Evolutionary conservation across 192 early-diverging fungal genomes (phyloP), one percentile per base, ranked within the genome.

Genomic region (Dimargaris xerosporica): DNA sequence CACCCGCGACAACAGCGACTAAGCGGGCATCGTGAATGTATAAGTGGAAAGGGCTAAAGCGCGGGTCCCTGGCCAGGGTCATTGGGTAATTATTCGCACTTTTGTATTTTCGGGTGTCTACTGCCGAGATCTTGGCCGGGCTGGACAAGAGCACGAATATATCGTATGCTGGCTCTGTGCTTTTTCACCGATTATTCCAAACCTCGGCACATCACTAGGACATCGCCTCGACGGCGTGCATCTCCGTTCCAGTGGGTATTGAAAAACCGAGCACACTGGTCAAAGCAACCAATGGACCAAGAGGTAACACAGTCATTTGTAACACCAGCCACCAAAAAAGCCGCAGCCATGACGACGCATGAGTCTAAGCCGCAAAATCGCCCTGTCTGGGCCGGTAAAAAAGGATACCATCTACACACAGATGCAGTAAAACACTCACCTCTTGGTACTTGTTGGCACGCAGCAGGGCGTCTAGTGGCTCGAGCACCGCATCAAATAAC

Each of bases 201-300:
- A n/a, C 2, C 15, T 69, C 72, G 61, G 59, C 82, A 86, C 64
- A 81, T 83, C 0, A 94, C 82, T 21, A 98, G 68, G 21, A 95
- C 85, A 71, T 94, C 91, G 45, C 91, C 93, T 54, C 64, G 62
- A 46, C 91, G 76, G 62, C 90, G 73, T 0, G 71, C 65, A 68
- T 98, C 94, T 46, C 85, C 86, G 69, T 82, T 82, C 55, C 90
- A 90, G 67, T 95, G 91, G 13, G 82, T 82, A 67, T 98, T 98
- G 67, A 98, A 98, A 66, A 98, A 94, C 48, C 91, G 73, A 28
- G 78, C 67, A 53, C 84, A 82, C 79, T 93, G 53, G 34, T n/a
- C 17, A 41, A 73, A 25, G 5, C 54, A 65, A 66, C 51, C 15
- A 28, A 12, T 23, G 21, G 50, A 44, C 53, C 47, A 47, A 16